A percentile compares a stretch with the other conserved stretches of the same genome.
Conservation (phyloP, 108 stramenopile species). For the Cyclotella choctawhatcheeana region DNA sequence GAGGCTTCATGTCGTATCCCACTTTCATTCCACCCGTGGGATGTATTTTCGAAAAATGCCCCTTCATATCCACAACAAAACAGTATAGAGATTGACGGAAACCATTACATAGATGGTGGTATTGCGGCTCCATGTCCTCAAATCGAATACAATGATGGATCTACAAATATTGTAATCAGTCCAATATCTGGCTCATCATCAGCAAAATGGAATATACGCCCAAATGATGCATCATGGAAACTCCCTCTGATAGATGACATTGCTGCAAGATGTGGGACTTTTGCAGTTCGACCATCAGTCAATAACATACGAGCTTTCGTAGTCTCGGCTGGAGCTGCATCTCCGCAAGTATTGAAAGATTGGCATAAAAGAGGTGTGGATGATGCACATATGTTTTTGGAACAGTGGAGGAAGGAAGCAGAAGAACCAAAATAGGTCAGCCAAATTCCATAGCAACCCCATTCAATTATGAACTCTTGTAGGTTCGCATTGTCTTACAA, state of each 20-base stretch:
- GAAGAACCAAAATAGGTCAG: too few species aligned
- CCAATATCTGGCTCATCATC: conserved; percentile 46
- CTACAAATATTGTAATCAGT: conserved; percentile 44
- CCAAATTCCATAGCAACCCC: too few species aligned
- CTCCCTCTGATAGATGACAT: conserved; percentile 38
- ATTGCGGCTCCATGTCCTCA: conserved; percentile 62
- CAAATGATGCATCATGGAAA: conserved; percentile 44
- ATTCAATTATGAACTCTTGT: too few species aligned
- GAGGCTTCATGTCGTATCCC: conserved; percentile 70
- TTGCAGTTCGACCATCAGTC: conserved; percentile 51
- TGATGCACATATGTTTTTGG: conserved; percentile 33
- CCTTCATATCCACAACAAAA: conserved; percentile 54
- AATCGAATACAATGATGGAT: conserved; percentile 41
- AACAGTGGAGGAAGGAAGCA: neutral
- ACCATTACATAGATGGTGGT: conserved; percentile 61
- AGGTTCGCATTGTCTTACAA: too few species aligned
- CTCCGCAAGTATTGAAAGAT: conserved; percentile 43
- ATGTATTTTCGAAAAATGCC: conserved; percentile 36
- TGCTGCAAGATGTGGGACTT: conserved; percentile 34
- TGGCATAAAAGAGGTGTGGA: conserved; percentile 61
- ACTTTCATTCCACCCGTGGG: conserved; percentile 59
- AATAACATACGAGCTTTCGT: conserved; percentile 56
- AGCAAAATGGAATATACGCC: conserved; percentile 40
- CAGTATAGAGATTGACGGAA: conserved; percentile 54
- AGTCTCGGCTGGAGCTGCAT: conserved; percentile 49